A percentile compares a stretch with the other conserved stretches of the same genome.
These are phyloP conservation scores for Fagopyrum homotropicum DNA, from an alignment of 148 eudicot species.

Conservation along the genomic window DNA sequence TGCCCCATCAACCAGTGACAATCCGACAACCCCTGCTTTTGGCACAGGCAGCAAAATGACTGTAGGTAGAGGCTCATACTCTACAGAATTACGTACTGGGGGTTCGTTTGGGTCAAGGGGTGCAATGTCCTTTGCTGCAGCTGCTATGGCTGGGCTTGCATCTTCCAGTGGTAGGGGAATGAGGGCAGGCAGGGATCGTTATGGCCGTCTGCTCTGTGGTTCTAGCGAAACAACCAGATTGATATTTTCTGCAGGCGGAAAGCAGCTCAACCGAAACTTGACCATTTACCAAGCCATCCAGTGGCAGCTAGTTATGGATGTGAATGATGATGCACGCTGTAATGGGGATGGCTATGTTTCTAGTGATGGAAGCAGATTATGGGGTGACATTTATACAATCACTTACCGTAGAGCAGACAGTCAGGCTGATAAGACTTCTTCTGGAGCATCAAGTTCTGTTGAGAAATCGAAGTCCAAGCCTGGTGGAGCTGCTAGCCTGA, in stretches of 20 bases:
- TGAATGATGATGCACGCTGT: conserved; percentile 75
- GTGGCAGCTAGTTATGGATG: conserved; percentile 72
- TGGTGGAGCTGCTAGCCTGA: conserved; percentile 31
- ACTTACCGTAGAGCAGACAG: conserved; percentile 68
- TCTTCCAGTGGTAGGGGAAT: conserved; percentile 61
- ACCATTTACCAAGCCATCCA: conserved; percentile 96
- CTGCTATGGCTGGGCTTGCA: conserved; percentile 98
- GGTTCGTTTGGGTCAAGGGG: conserved; percentile 77
- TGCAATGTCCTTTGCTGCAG: conserved; percentile 99
- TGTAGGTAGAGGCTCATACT: conserved; percentile 44
- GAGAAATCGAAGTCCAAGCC: conserved; percentile 45
- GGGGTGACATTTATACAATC: conserved; percentile 82
- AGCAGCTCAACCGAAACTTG: conserved; percentile 70
- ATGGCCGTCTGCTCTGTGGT: conserved; percentile 57
- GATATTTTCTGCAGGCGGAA: conserved; percentile 78
- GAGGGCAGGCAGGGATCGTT: conserved; percentile 68
- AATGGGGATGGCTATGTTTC: conserved; percentile 51
- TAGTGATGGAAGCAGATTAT: conserved; percentile 81
- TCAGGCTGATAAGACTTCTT: conserved; percentile 44
- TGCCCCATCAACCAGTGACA: conserved; percentile 39
- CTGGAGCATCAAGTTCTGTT: conserved; percentile 33
- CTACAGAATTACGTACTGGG: conserved; percentile 54
- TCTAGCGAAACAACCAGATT: conserved; percentile 60
- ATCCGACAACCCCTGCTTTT: conserved; percentile 53
- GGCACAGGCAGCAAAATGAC: conserved; percentile 71